Base-by-base conservation (phyloP, 2,329 filamentous ascomycete species). In the Talaromyces marneffei region DNA sequence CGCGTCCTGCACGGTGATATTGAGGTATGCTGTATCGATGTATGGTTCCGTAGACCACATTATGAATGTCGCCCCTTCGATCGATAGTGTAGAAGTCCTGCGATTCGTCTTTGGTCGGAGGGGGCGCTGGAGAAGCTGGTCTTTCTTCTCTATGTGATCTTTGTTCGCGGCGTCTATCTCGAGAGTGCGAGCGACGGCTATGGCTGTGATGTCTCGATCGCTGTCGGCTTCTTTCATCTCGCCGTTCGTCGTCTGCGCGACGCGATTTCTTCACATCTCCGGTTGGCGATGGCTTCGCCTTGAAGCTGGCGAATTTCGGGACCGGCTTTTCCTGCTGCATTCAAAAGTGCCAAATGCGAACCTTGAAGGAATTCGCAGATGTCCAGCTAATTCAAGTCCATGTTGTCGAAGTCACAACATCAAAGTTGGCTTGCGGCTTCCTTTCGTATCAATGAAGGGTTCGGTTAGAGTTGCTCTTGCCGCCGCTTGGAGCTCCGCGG, bases 261-360 rank as follows among this genome's bases (percentile, higher is more conserved):
- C 48, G 46, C n/a, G 39, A 20, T 44, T 56, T 33, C 33, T 55
- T 59, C 57, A 59, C 67, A 61, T 64, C 64, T 57, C 66, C 60
- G 42, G 66, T 60, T 60, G 64, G 65, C 54, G 69, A 59, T 50
- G 69, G 59, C 63, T 81, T 82, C 63, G 82, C 83, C 66, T 83
- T 87, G 78, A 92, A 93, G 65, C 89, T 92, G 20, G 85, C 80
- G 70, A 93, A 92, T 67, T 87, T 91, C 9, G 90, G 89, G 23
- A 89, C 79, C 42, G 71, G 65, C 63, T 74, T 72, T 60, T 74
- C 76, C 62, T 71, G 74, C 71, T 76, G 56, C 7, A 61, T 55
- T 31, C 20, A 37, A 44, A 7, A 25, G 64, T 61, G 40, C 61
- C 40, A 52, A 40, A 25, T 48, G 12, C 20, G 14, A 5, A 6